Percentiles rank a stretch among this genome's conserved stretches.
These are phyloP conservation scores for Plasmodium vivax DNA, from an alignment of 169 alveolate genomes.

Conservation along the genomic window DNA sequence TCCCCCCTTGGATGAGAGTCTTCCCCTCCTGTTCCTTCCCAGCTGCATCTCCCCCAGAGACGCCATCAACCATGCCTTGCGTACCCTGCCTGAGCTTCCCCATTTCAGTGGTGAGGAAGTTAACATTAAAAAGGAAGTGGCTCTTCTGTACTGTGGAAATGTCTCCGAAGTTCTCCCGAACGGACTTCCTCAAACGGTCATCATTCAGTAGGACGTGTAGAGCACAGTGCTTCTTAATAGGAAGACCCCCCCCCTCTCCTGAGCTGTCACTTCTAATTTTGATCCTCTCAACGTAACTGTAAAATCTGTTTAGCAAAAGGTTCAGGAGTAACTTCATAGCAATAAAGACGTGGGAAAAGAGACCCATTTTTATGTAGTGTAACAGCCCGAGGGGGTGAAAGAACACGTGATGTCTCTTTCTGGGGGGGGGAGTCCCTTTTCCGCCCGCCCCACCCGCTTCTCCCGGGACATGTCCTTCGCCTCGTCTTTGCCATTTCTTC, in stretches of 20 bases:
- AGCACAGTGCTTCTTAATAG: slow-evolving; percentile 34
- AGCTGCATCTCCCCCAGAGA: not conserved
- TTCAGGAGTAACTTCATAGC: slow-evolving; percentile 44
- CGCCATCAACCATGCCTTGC: not conserved
- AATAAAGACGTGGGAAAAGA: slow-evolving; percentile 63
- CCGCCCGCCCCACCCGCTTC: not conserved
- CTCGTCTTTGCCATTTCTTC: slow-evolving; percentile 2
- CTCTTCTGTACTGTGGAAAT: slow-evolving; percentile 18
- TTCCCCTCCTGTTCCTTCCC: not conserved
- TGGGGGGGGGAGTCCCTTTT: not conserved
- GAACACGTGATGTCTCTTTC: slow-evolving; percentile 3
- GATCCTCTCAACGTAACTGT: not conserved
- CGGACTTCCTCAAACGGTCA: not conserved
- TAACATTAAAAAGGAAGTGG: slow-evolving; percentile 47
- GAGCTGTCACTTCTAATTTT: not conserved
- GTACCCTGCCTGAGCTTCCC: not conserved
- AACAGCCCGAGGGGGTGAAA: slow-evolving; percentile 59
- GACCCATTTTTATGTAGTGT: slow-evolving; percentile 51
- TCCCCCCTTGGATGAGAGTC: not conserved
- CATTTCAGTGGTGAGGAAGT: slow-evolving; percentile 48
- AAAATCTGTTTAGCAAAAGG: slow-evolving; percentile 27
- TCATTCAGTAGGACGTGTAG: slow-evolving; percentile 27
- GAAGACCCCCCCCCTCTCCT: not conserved
- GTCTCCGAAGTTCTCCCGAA: not conserved
- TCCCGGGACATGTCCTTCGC: not conserved